Conservation (phyloP, 352 stramenopile genomes). For the Phytophthora pistaciae region DNA sequence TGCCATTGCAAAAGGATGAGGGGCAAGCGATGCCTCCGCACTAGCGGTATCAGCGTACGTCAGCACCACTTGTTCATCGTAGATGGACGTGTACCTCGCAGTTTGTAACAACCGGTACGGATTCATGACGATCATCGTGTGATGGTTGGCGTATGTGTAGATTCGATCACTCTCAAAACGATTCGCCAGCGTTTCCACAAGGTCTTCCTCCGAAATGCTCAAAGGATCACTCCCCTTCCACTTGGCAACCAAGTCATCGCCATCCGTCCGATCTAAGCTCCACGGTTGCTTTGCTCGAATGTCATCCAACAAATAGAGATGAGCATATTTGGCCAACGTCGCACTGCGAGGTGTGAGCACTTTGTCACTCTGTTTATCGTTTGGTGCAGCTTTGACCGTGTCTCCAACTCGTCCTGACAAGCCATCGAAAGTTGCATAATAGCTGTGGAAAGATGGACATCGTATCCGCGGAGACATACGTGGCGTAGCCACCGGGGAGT, state of each 20-base stretch:
- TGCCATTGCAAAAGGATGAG: conserved; percentile 80
- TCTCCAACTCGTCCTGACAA: conserved; percentile 32
- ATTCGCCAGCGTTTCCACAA: conserved; percentile 31
- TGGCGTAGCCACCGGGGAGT: conserved; percentile 15
- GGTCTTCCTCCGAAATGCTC: conserved; percentile 5
- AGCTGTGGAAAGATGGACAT: conserved; percentile 77
- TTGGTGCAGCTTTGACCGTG: conserved; percentile 6
- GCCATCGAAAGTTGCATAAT: conserved; percentile 79
- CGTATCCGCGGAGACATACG: conserved; percentile 45
- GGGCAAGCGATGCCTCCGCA: conserved; percentile 47
- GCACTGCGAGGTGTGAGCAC: conserved; percentile 69
- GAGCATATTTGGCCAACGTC: conserved; percentile 83
- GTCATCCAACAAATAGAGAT: conserved; percentile 77
- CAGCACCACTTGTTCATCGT: conserved; percentile 81
- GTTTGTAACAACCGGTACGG: conserved; percentile 82
- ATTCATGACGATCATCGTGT: conserved; percentile 76
- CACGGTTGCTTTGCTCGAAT: conserved; percentile 63
- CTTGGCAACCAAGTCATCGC: conserved; percentile 52
- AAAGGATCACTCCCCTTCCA: background rate
- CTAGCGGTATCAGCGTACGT: conserved; percentile 62
- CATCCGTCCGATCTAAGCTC: conserved; percentile 51
- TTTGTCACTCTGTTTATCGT: background rate
- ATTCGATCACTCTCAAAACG: conserved; percentile 64
- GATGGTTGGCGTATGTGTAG: conserved; percentile 71
- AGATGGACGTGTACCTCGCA: conserved; percentile 82